Base-by-base conservation (phyloP, 2,329 filamentous ascomycete species). In the Xylaria hypoxylon region DNA sequence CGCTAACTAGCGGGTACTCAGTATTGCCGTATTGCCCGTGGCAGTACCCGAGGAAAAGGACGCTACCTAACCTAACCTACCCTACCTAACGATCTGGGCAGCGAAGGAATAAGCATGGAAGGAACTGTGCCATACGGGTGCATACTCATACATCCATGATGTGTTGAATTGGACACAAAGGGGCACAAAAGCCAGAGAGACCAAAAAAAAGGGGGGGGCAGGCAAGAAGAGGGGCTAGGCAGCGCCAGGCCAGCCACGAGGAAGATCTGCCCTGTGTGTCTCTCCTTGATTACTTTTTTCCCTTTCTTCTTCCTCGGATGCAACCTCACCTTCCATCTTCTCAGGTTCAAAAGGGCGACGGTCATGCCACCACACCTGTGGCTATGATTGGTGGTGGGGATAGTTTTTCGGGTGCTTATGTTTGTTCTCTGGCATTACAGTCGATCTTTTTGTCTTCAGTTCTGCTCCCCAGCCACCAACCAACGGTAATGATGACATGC, bases 401-500 rank as follows among this genome's bases (percentile, higher is more conserved):
- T 38, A 38, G 35, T 5, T 10, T 28, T 19, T 62, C 11, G 63
- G 45, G 31, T 22, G 31, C 28, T 50, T n/a, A n/a, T n/a, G 57
- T 33, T 51, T 15, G 42, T 35, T 58, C n/a, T 47, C 44, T n/a
- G 13, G 35, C 35, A 38, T 38, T 38, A 38, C 17, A 19, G n/a
- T 61, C 53, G 33, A 3, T n/a, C 5, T 33, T 62, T 35, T 48
- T 31, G 13, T 50, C 24, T 17, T 35, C 10, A 8, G 22, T 44
- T 56, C 17, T 47, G 26, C 19, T 35, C 35, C 53, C 64, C 40
- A 51, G 59, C 53, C 63, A 65, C 62, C 44, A 60, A 59, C 22
- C 31, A 42, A 62, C 47, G 44, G 45, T 33, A 58, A 58, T 59
- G 64, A 62, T 59, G 64, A 66, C 42, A 66, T 59, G 64, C 59